Conservation (phyloP, 305 asterid species). For the Rubia balearica region DNA sequence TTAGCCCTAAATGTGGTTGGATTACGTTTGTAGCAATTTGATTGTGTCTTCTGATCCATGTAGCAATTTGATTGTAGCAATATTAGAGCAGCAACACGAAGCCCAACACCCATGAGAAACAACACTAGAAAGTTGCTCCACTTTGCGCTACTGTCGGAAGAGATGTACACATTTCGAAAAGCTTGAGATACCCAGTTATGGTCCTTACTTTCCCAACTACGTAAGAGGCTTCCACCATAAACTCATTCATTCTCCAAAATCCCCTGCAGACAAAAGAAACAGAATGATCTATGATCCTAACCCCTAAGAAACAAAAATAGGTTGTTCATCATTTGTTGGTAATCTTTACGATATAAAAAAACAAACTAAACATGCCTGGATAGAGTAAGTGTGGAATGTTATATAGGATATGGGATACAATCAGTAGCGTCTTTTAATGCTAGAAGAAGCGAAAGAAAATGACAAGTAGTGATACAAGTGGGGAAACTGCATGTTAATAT, state of each 20-base stretch:
- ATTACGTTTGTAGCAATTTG: too few species aligned
- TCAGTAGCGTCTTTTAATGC: slow-evolving; percentile 1
- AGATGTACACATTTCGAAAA: slow-evolving; percentile 52
- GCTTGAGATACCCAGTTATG: slow-evolving; percentile 71
- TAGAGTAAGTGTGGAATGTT: slow-evolving; percentile 80
- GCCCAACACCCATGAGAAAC: slow-evolving; percentile 71
- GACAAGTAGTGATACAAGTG: background rate
- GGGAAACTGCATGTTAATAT: background rate
- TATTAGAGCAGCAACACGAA: slow-evolving; percentile 50
- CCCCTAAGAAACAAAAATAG: background rate
- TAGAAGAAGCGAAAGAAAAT: background rate
- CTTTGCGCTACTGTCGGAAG: slow-evolving; percentile 71
- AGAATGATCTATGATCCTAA: background rate
- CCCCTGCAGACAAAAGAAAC: slow-evolving; percentile 49
- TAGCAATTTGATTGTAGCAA: slow-evolving; percentile 31
- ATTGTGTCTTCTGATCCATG: too few species aligned
- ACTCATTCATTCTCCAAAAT: slow-evolving; percentile 79
- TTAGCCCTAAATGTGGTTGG: too few species aligned
- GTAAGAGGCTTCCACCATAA: slow-evolving; percentile 46
- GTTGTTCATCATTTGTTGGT: background rate
- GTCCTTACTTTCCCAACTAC: slow-evolving; percentile 92
- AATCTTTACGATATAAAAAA: background rate
- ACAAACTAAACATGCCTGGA: slow-evolving; percentile 58
- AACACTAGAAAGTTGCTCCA: slow-evolving; percentile 61
- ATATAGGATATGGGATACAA: slow-evolving; percentile 69